phyloP scores from a whole-genome alignment of 176 grass and related monocot species.

The Thinopyrum elongatum region DNA sequence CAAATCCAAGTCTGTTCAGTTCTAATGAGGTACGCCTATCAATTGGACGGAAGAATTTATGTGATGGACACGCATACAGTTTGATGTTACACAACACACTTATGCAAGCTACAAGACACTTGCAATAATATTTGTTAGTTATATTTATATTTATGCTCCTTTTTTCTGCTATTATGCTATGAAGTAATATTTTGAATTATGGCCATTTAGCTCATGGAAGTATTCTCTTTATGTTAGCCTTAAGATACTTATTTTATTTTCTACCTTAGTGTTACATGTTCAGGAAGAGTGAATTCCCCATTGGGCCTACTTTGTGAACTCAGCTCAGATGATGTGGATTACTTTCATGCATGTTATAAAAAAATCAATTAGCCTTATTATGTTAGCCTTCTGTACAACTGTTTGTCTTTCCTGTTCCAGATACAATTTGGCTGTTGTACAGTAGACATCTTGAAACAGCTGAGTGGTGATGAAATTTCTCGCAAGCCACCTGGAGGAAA shows the following conservation, averaged over 20 bases:
- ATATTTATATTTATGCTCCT: neutral
- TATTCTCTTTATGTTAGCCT: neutral
- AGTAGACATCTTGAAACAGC: conserved; percentile 85
- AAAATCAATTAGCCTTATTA: neutral
- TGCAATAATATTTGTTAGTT: neutral
- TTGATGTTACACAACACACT: neutral
- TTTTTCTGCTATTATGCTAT: neutral
- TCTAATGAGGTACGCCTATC: conserved; percentile 67
- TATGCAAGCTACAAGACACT: conserved; percentile 3
- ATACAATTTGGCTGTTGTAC: conserved; percentile 87
- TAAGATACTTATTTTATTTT: conserved; percentile 4
- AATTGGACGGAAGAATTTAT: conserved; percentile 4
- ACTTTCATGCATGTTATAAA: neutral
- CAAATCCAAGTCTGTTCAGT: conserved; percentile 87
- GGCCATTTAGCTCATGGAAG: neutral
- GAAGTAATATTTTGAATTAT: conserved; percentile 5
- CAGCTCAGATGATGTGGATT: neutral
- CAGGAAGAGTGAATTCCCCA: conserved; percentile 1
- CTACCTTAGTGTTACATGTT: neutral
- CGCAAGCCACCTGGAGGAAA: conserved; percentile 44
- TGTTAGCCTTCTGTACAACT: conserved; percentile 17
- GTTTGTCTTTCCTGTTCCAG: conserved; percentile 41
- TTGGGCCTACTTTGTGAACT: neutral
- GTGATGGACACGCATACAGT: conserved; percentile 2
- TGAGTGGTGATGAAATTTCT: conserved; percentile 93